These are phyloP conservation scores for Botrytis cinerea DNA, from an alignment of 2,329 filamentous ascomycete species.

Conservation along the genomic window DNA sequence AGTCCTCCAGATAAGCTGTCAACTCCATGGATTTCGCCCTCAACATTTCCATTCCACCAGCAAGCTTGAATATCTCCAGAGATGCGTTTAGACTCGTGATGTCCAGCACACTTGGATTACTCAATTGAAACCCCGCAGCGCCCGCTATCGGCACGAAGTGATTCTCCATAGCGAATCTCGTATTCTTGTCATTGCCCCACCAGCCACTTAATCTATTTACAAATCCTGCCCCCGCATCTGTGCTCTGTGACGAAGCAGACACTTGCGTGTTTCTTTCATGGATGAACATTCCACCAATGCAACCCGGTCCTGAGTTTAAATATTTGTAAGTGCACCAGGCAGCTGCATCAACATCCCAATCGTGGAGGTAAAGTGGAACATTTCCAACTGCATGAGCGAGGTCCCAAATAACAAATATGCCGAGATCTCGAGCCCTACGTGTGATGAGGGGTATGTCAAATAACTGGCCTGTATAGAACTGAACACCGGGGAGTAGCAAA, in stretches of 20 bases:
- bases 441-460: constrained; percentile 76
- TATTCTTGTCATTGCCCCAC: constrained; percentile 74
- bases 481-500: constrained; percentile 74
- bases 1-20: constrained; percentile 67
- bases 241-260: constrained; percentile 16
- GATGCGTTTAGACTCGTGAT: constrained; percentile 69
- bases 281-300: constrained; percentile 73
- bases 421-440: constrained; percentile 63
- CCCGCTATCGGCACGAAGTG: constrained; percentile 70
- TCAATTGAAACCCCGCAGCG: constrained; percentile 75
- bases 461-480: constrained; percentile 79
- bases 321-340: constrained; percentile 87
- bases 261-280: constrained; percentile 53
- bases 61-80: constrained; percentile 68
- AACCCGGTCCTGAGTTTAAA: constrained; percentile 73
- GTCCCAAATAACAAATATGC: constrained; percentile 75
- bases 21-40: constrained; percentile 65
- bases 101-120: constrained; percentile 75
- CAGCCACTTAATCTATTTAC: constrained; percentile 69
- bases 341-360: constrained; percentile 77
- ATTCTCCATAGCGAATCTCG: constrained; percentile 76
- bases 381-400: constrained; percentile 79
- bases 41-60: constrained; percentile 61
- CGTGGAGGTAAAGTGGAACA: constrained; percentile 68
- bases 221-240: constrained; percentile 42